A percentile compares a stretch with the other conserved stretches of the same genome.
These are phyloP conservation scores for Tetrapisispora arboricola DNA, from an alignment of 805 yeast genomes.

Conservation along the genomic window DNA sequence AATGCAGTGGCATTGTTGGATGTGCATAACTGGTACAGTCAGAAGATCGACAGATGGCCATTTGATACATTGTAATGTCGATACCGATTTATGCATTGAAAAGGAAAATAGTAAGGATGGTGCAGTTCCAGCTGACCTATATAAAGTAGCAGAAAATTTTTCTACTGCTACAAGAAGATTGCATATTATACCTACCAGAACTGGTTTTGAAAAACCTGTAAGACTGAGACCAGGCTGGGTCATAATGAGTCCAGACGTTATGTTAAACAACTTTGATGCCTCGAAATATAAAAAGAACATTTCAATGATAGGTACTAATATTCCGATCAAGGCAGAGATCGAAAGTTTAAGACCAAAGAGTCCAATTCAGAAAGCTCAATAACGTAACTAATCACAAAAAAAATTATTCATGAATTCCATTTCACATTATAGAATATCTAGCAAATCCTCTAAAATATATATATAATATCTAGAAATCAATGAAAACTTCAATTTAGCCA, in stretches of 20 bases:
- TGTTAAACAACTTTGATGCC: conserved; percentile 59
- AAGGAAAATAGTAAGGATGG: conserved; percentile 31
- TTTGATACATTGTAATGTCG: conserved; percentile 83
- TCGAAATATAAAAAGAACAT: conserved; percentile 37
- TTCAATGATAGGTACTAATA: conserved; percentile 37
- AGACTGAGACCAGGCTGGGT: conserved; percentile 84
- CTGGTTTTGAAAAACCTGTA: conserved; percentile 56
- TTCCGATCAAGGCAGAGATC: conserved; percentile 63
- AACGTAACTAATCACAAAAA: neutral
- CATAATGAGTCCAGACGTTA: conserved; percentile 71
- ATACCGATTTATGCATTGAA: conserved; percentile 78
- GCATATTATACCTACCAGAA: conserved; percentile 70
- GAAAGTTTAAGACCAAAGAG: conserved; percentile 78
- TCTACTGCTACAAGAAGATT: conserved; percentile 71
- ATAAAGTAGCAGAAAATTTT: conserved; percentile 80
- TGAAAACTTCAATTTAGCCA: no score
- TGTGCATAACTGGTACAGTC: conserved; percentile 94
- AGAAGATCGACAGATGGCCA: conserved; percentile 76
- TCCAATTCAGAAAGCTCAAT: conserved; percentile 36
- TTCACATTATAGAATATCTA: no score
- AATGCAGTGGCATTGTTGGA: conserved; percentile 95
- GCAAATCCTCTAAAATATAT: no score
- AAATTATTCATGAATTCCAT: neutral
- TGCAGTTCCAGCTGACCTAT: conserved; percentile 65
- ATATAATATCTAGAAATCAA: neutral